Base-by-base conservation (phyloP, 1,284 basidiomycete species). In the Apiotrichum gamsii region DNA sequence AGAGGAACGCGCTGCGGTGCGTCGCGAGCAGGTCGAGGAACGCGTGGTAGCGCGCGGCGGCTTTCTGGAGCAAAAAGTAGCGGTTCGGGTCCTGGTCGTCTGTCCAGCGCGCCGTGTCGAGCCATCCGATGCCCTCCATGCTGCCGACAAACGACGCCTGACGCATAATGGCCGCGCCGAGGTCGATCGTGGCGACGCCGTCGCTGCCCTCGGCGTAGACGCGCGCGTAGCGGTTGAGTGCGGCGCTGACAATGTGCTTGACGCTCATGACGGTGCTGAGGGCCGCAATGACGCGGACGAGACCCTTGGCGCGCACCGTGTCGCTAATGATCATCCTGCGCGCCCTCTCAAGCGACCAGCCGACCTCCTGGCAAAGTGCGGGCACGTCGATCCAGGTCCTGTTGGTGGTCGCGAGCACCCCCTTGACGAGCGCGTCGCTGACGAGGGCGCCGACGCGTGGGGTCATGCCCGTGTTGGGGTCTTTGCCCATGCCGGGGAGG, bases 21-120 rank as follows among this genome's bases (percentile, higher is more conserved):
- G 45, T 58, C 3, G 50, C n/a, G 56, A 62, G 59, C 24, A 68
- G 47, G 40, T 68, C 62, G 15, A 68, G 54, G 55, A 65, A 68
- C 9, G 65, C 65, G 39, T 68, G 59, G 59, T 72, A 62, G 36
- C 67, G 39, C 3, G 67, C 66, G 3, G 58, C 56, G 10, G 54
- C 52, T 23, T 63, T 60, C 32, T 64, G 56, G 18, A 69, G 42
- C 6, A 51, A 35, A 36, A 45, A 54, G 32, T 28, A 48, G 2
- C 40, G 10, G 20, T 18, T n/a, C 6, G 24, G 31, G 18, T 49
- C 32, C 3, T 16, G 20, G n/a, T 59, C 47, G 14, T 37, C 31
- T 8, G 39, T 47, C 16, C 56, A 61, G 10, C 41, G 48, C 2
- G 41, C 43, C 23, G 59, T 52, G 9, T 54, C 43, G 18, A 65